phyloP scores from a whole-genome alignment of 1,284 basidiomycete species.

The Ceratobasidium sp. region DNA sequence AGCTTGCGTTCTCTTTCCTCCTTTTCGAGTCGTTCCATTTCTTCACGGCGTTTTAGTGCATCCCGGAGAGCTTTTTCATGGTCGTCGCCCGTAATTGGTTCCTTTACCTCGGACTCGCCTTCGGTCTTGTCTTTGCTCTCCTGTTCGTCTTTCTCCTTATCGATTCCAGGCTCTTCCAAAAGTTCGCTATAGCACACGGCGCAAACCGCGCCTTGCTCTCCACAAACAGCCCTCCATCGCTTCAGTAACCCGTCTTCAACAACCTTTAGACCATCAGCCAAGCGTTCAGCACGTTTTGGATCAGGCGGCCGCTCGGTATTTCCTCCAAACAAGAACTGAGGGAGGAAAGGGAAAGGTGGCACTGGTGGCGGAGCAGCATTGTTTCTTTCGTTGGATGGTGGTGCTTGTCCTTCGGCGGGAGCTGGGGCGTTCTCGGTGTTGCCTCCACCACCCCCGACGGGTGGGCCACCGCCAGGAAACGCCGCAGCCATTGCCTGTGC shows the following conservation, averaged over 20 bases:
- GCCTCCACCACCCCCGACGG: neutral
- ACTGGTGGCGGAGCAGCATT: neutral
- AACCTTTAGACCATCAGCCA: conserved; percentile 26
- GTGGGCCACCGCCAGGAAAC: conserved; percentile 4
- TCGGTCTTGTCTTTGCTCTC: conserved; percentile 5
- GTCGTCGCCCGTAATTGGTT: neutral
- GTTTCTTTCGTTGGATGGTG: neutral
- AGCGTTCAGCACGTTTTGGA: conserved; percentile 26
- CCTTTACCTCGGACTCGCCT: neutral
- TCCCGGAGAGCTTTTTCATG: conserved; percentile 20
- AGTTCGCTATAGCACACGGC: conserved; percentile 32
- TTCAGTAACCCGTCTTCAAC: conserved; percentile 22
- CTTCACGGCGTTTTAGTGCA: conserved; percentile 15
- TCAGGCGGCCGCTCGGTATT: conserved; percentile 11
- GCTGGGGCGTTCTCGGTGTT: neutral
- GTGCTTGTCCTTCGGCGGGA: conserved; percentile 12
- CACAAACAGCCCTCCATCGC: conserved; percentile 33
- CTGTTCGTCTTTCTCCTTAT: conserved; percentile 11
- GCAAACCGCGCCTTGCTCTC: conserved; percentile 26
- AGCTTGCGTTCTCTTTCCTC: conserved; percentile 28
- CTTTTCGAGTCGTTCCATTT: conserved; percentile 21
- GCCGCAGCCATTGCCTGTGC: conserved; percentile 26
- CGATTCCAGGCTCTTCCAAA: conserved; percentile 30
- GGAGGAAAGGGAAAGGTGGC: conserved; percentile 1
- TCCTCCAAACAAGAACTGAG: conserved; percentile 12